Evolutionary conservation across 2,329 filamentous ascomycete genomes (phyloP), one percentile per base, ranked within the genome.

Genomic region (Cytospora leucostoma): DNA sequence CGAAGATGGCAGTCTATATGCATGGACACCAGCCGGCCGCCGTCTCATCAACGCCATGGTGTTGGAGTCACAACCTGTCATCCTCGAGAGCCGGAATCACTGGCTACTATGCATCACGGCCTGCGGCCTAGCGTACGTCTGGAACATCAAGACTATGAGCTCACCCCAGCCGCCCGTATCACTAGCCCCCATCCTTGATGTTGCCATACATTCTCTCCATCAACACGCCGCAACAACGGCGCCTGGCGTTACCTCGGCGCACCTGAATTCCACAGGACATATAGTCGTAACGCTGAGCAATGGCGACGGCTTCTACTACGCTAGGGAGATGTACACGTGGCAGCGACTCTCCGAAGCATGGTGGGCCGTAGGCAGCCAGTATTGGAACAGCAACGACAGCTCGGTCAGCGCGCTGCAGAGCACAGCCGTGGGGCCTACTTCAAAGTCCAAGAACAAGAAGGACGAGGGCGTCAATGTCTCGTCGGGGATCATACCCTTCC

Each of bases 311-410:
- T 99, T 93, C 76, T 88, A 88, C 59, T 99, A 99, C 76, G 91
- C 91, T 1, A 85, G 90, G 0, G 83, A 84, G 19, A 91, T 99
- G 89, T 94, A 88, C 75, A 86, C 88, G 8, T 99, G 95, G 95
- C 94, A 98, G 75, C 88, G 93, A 11, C 82, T 99, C n/a, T 96
- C 93, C 2, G 96, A 99, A 74, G 85, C 92, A 2, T 99, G 95
- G 95, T 99, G 95, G 93, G 94, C 94, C 0, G 93, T 98, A 0
- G 93, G 93, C 19, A 96, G 92, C 69, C 95, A 99, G 74, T 99
- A 99, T 75, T 99, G 95, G 96, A 98, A 99, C 75, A 96, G 93
- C 0, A 96, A 93, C 59, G 95, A 97, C 71, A 93, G 92, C 1
- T 93, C 93, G 0, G 87, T 97, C 59, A 88, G 90, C 55, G 91